A percentile compares a stretch with the other conserved stretches of the same genome.
Conservation (phyloP, 2,329 filamentous ascomycete genomes). For the Macrophomina tecta region DNA sequence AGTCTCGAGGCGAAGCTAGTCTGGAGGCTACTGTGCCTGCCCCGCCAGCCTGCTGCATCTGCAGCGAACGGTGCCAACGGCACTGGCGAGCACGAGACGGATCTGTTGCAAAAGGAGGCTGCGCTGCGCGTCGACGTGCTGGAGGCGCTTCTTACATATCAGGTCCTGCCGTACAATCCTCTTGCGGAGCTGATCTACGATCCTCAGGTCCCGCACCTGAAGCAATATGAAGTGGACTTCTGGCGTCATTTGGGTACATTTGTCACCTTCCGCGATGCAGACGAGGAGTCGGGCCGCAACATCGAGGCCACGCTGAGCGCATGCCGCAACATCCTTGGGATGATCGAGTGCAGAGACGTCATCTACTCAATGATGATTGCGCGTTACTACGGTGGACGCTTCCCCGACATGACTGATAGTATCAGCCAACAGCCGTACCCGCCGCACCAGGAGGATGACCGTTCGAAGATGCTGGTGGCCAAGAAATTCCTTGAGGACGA, state of each 20-base stretch:
- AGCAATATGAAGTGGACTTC: slow-evolving; percentile 70
- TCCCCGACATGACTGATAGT: slow-evolving; percentile 52
- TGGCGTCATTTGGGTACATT: slow-evolving; percentile 81
- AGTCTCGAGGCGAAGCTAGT: slow-evolving; percentile 66
- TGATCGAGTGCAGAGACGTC: slow-evolving; percentile 85
- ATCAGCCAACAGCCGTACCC: slow-evolving; percentile 36
- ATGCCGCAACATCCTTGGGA: slow-evolving; percentile 75
- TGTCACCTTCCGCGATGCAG: slow-evolving; percentile 68
- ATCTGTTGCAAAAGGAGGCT: slow-evolving; percentile 68
- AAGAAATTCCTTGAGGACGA: slow-evolving; percentile 56
- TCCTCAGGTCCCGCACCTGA: slow-evolving; percentile 47
- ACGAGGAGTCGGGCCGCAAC: slow-evolving; percentile 60
- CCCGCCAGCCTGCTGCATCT: slow-evolving; percentile 48
- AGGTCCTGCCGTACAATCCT: slow-evolving; percentile 65
- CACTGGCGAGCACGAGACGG: slow-evolving; percentile 54
- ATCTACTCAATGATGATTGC: slow-evolving; percentile 87
- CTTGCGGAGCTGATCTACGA: slow-evolving; percentile 58
- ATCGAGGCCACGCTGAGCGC: slow-evolving; percentile 70
- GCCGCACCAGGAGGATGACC: slow-evolving; percentile 42
- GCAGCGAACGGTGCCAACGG: slow-evolving; percentile 50
- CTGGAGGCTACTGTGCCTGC: slow-evolving; percentile 64
- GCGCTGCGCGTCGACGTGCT: slow-evolving; percentile 74
- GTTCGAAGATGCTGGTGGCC: slow-evolving; percentile 55
- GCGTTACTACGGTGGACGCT: slow-evolving; percentile 72
- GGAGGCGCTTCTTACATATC: slow-evolving; percentile 77